Evolutionary conservation across 352 stramenopile species (phyloP), one percentile per base, ranked within the genome.

Genomic region (Phytophthora kernoviae): DNA sequence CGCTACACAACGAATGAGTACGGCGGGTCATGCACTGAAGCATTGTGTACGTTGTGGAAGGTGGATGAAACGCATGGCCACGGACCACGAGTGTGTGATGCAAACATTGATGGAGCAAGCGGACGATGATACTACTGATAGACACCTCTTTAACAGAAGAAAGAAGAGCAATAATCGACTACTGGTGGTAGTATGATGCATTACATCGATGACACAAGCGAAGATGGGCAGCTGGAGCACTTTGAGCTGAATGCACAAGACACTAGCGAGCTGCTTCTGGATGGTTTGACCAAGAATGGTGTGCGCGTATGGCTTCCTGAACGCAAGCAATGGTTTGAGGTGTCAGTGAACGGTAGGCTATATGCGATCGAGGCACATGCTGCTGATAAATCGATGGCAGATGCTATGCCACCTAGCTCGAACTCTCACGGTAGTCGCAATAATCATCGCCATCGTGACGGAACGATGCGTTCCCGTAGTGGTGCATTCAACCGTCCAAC

Each of bases 281-380:
- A 93, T 43, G 84, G 81, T 22, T 45, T 93, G 34, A 93, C 84
- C n/a, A 91, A 90, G 51, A 93, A 93, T 50, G 84, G 84, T 5
- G 81, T 93, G 50, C 77, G 84, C 1, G 67, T 93, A 27, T 93
- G 80, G 80, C 64, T 91, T n/a, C 81, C 84, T 0, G 78, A 90
- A 39, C 70, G 77, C 34, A 80, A 87, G 42, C 59, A 84, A 24
- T 93, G 84, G 84, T 90, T 87, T 36, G 84, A 93, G 56, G 84
- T 93, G 37, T 91, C 81, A 2, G 81, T 93, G 54, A 91, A 91
- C 57, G 84, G 84, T 5, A 84, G 76, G 46, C 43, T 93, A 48
- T 93, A 90, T 44, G 69, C 62, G 7, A 90, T 93, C 52, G 75
- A 86, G 24, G 75, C 75, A 5, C 72, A 70, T 3, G 56, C 65